Conservation (phyloP, 768 basidiomycete species). For the Neoboletus brunneissimus region DNA sequence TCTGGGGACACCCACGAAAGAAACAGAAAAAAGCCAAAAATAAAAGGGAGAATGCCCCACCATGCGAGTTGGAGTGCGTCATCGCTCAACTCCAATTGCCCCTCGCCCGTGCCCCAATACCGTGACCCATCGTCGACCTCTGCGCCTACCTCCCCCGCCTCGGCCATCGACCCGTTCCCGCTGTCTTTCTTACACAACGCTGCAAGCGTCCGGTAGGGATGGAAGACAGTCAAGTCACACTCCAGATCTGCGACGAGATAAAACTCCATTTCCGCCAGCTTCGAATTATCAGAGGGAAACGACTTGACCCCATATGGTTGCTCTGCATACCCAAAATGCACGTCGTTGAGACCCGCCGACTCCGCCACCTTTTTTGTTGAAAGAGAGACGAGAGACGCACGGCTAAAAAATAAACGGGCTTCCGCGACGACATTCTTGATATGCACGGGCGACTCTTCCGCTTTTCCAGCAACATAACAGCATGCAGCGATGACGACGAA, state of each 20-base stretch:
- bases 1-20: not conserved
- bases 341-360: not conserved
- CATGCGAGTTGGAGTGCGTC: constrained; percentile 88
- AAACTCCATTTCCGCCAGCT: constrained; percentile 98
- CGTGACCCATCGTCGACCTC: constrained; percentile 57
- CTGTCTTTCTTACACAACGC: constrained; percentile 65
- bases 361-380: not conserved
- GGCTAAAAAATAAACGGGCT: constrained; percentile 71
- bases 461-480: constrained; percentile 94
- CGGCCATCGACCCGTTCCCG: constrained; percentile 44
- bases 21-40: not conserved
- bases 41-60: constrained; percentile 41
- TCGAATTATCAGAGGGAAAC: constrained; percentile 87
- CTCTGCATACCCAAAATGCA: constrained; percentile 31
- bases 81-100: constrained; percentile 71
- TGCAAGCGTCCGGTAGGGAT: constrained; percentile 89
- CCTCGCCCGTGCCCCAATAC: constrained; percentile 82
- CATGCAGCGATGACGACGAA: constrained; percentile 92
- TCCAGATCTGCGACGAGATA: constrained; percentile 96
- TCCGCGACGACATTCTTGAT: constrained; percentile 91
- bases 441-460: constrained; percentile 92
- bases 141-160: constrained; percentile 51
- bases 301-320: constrained; percentile 70
- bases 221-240: constrained; percentile 90
- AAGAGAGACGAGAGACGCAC: constrained; percentile 38